Conservation (phyloP, 2,329 filamentous ascomycete species). For the Colletotrichum filicis region DNA sequence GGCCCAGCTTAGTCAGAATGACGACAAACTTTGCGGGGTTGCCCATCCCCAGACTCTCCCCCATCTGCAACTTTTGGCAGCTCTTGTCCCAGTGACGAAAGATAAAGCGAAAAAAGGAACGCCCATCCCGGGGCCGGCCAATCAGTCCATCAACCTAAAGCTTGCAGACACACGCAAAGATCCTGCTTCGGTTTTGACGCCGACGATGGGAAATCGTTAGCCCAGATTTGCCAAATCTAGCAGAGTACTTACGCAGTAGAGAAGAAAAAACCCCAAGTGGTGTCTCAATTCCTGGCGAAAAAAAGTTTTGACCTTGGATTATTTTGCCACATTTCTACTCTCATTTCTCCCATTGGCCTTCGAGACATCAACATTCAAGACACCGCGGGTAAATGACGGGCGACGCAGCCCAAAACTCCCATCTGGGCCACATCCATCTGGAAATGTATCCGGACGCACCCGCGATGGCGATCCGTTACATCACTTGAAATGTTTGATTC, state of each 20-base stretch:
- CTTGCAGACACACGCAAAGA: not conserved
- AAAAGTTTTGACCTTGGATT: not conserved
- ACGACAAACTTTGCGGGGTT: slow-evolving; percentile 36
- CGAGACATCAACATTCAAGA: slow-evolving; percentile 20
- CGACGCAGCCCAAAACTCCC: not conserved
- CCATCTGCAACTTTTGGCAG: not conserved
- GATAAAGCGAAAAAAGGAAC: slow-evolving; percentile 19
- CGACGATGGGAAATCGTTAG: not conserved
- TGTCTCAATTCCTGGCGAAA: not conserved
- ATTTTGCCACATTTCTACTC: not conserved
- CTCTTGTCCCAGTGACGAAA: slow-evolving; percentile 1
- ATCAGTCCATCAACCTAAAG: slow-evolving; percentile 4
- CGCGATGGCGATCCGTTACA: slow-evolving; percentile 29
- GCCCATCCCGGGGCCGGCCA: not conserved
- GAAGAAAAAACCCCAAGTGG: not conserved
- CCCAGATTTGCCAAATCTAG: not conserved
- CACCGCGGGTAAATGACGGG: slow-evolving; percentile 1
- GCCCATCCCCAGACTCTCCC: slow-evolving; percentile 17
- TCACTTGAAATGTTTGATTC: slow-evolving; percentile 19
- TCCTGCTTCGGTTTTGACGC: not conserved
- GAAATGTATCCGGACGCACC: slow-evolving; percentile 22
- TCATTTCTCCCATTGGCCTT: not conserved
- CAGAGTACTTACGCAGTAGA: not conserved
- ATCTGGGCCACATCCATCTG: not conserved
- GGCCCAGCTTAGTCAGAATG: slow-evolving; percentile 30